These are phyloP conservation scores for Piper betle DNA, from an alignment of 164 flowering plant genomes.

Conservation along the genomic window DNA sequence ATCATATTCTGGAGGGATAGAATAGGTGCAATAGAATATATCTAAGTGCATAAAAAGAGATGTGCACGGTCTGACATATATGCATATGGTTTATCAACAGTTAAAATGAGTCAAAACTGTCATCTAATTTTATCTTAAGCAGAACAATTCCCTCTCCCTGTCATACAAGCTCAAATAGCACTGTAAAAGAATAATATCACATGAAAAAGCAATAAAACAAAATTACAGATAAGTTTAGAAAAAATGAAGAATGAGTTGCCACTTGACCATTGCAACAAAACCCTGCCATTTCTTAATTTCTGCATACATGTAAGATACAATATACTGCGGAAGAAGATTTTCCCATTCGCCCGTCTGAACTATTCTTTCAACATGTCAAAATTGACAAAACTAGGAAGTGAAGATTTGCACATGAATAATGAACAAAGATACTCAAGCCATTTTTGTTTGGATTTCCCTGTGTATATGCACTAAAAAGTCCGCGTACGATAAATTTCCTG, in stretches of 20 bases:
- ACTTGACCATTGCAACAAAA: neutral
- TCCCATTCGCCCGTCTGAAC: neutral
- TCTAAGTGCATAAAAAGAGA: too few relatives aligned
- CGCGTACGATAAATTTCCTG: constrained; percentile 54
- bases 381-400: neutral
- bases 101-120: neutral
- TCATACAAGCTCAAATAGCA: neutral
- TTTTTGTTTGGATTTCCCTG: constrained; percentile 75
- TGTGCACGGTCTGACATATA: too few relatives aligned
- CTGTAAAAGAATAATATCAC: neutral
- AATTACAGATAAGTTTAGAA: too few relatives aligned
- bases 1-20: too few relatives aligned
- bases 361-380: neutral
- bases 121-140: neutral
- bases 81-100: too few relatives aligned
- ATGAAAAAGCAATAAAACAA: neutral
- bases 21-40: too few relatives aligned
- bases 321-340: neutral
- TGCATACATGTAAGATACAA: neutral
- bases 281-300: neutral
- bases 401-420: neutral
- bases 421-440: constrained; percentile 27
- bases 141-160: neutral
- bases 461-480: constrained; percentile 86
- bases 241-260: neutral